Evolutionary conservation across 495 filamentous ascomycete species (phyloP), one percentile per base, ranked within the genome.

Genomic region (Aspergillus kassunensis): DNA sequence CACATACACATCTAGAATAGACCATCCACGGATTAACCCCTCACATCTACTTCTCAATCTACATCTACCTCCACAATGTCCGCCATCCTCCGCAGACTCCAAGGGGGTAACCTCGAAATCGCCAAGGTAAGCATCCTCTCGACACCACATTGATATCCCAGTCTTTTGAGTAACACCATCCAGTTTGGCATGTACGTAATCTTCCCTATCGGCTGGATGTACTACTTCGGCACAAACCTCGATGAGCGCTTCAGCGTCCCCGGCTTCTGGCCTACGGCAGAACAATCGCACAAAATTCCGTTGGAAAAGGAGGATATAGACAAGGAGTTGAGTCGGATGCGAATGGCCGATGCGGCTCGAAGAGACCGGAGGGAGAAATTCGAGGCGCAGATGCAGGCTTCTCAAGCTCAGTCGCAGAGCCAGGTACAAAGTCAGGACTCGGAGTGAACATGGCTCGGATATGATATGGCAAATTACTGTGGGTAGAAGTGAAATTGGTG

Each of bases 161-260:
- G 12, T 43, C 41, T 41, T 15, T n/a, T 30, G 24, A 36, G 33
- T 49, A 36, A 49, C 31, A 49, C 31, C 15, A 13, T 18, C 33
- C 34, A 97, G 91, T 97, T 97, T 74, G 90, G 91, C 74, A 87
- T 92, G 80, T 98, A 97, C 75, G 86, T 98, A 72, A 84, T 97
- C 78, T 97, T 98, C 73, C 93, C 93, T 19, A 97, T 98, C 60
- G 91, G 88, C 55, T 89, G 93, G 76, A 98, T 98, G 93, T 98
- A 96, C 78, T 98, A 98, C 74, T 98, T 97, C 76, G 93, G 93
- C 66, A 96, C 91, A 36, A 99, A 99, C 69, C 88, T 99, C 55
- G 93, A 99, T 70, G 80, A 83, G 48, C 86, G 87, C 53, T 99
- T 99, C 76, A 63, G 77, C 37, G 88, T 96, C 1, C 83, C 86